These are phyloP conservation scores for Prunella vulgaris DNA, from an alignment of 257 asterid genomes.

Conservation along the genomic window DNA sequence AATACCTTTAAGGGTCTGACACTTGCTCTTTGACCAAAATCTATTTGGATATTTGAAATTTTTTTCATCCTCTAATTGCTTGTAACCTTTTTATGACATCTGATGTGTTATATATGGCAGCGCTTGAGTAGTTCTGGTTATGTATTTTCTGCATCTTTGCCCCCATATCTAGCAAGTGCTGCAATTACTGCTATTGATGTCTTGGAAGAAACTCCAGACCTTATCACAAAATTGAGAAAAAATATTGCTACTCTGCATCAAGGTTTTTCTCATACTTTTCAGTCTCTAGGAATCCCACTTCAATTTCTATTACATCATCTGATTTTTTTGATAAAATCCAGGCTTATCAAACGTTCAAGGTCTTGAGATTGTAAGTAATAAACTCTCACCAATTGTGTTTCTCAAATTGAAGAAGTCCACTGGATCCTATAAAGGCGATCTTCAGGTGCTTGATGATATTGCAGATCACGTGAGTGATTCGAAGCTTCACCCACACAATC, in stretches of 20 bases:
- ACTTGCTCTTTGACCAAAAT: not conserved
- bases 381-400: conserved; percentile 55
- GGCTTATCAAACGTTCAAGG: conserved; percentile 48
- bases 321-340: conserved; percentile 23
- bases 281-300: not conserved
- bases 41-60: not conserved
- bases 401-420: conserved; percentile 47
- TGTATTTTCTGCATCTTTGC: conserved; percentile 80
- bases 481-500: not conserved
- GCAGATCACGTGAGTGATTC: conserved; percentile 42
- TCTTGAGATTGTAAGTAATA: conserved; percentile 49
- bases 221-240: conserved; percentile 46
- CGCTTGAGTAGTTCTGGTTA: conserved; percentile 80
- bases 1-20: not conserved
- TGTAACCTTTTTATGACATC: not conserved
- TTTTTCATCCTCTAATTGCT: not conserved
- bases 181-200: conserved; percentile 70
- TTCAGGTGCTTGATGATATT: conserved; percentile 50
- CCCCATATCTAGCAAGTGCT: conserved; percentile 85
- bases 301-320: not conserved
- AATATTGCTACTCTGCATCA: conserved; percentile 39
- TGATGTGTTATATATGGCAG: conserved; percentile 34
- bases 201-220: conserved; percentile 57
- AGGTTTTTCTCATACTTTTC: conserved; percentile 32
- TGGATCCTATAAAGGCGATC: conserved; percentile 55